Percentiles rank a stretch among this genome's conserved stretches.
phyloP scores from a whole-genome alignment of 768 basidiomycete species.

The Boletus coccyginus region DNA sequence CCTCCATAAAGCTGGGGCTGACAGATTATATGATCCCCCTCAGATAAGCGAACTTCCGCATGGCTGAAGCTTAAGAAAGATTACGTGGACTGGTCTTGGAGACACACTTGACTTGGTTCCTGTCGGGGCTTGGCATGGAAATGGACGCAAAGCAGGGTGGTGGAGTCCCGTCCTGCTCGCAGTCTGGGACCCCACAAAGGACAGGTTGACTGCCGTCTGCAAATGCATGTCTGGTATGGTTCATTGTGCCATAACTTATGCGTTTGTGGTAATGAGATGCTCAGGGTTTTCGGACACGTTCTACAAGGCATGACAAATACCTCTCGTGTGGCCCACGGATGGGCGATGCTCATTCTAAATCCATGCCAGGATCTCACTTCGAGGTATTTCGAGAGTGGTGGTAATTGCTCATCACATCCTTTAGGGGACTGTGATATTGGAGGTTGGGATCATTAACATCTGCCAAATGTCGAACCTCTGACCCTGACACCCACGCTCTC shows the following conservation, averaged over 20 bases:
- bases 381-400: conserved; percentile 57
- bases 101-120: conserved; percentile 74
- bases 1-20: background rate
- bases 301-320: conserved; percentile 53
- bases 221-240: conserved; percentile 84
- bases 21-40: background rate
- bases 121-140: conserved; percentile 85
- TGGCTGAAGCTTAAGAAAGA: conserved; percentile 96
- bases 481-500: background rate
- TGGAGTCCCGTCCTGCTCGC: conserved; percentile 89
- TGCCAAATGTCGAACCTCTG: background rate
- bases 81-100: conserved; percentile 76
- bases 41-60: conserved; percentile 79
- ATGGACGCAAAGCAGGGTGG: conserved; percentile 86
- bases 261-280: conserved; percentile 1
- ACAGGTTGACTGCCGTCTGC: conserved; percentile 71
- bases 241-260: background rate
- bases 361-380: conserved; percentile 52
- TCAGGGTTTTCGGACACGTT: conserved; percentile 82
- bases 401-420: conserved; percentile 49
- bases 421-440: conserved; percentile 64
- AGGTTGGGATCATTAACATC: conserved; percentile 39
- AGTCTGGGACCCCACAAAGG: conserved; percentile 62
- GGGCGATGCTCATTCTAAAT: conserved; percentile 13
- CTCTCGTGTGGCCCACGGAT: background rate